Conservation (phyloP, 176 grass and related monocot genomes). For the Carex kokanica region DNA sequence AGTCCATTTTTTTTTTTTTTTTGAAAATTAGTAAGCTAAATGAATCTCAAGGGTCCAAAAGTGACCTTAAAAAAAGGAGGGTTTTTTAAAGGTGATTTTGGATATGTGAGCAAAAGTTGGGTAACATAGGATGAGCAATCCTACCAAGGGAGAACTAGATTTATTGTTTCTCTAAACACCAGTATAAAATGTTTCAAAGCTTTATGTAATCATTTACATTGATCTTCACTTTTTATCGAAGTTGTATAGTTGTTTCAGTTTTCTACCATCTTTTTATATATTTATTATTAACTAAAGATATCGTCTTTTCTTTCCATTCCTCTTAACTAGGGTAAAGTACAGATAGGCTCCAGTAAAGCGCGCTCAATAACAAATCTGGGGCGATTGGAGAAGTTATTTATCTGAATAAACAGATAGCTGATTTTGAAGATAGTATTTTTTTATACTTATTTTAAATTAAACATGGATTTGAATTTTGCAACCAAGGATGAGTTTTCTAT, state of each 20-base stretch:
- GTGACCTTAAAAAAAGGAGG: neutral
- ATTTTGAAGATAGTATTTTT: conserved; percentile 1
- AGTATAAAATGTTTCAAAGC: no score
- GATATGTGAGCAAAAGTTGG: neutral
- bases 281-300: neutral
- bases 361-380: neutral
- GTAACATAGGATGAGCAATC: neutral
- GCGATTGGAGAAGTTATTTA: neutral
- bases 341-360: neutral
- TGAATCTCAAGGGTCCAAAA: neutral
- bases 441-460: neutral
- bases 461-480: neutral
- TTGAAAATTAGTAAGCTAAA: neutral
- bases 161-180: neutral
- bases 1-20: neutral
- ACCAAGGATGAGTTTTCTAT: neutral
- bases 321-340: neutral
- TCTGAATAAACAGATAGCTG: neutral
- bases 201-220: neutral
- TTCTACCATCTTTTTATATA: neutral
- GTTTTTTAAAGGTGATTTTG: neutral
- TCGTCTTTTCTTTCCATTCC: neutral
- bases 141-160: neutral
- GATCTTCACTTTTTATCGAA: neutral
- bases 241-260: conserved; percentile 10